phyloP scores from a whole-genome alignment of 179 eudicot genomes.

The Drosera spatulata region DNA sequence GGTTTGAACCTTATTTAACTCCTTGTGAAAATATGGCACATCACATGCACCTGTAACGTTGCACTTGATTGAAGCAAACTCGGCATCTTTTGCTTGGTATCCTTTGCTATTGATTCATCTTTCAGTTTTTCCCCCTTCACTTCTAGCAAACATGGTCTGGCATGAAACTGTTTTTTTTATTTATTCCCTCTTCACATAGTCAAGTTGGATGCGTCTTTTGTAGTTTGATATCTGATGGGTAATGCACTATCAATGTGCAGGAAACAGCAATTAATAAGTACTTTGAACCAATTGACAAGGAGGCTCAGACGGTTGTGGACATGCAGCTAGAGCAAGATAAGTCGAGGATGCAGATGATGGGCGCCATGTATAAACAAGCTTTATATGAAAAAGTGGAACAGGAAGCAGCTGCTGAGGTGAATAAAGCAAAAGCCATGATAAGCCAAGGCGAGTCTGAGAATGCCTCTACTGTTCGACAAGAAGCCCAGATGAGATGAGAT shows the following conservation, averaged over 20 bases:
- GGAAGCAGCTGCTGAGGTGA: slow-evolving; percentile 24
- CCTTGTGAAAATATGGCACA: too few species aligned
- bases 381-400: slow-evolving; percentile 51
- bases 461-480: neutral
- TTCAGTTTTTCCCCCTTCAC: too few species aligned
- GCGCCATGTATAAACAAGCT: slow-evolving; percentile 56
- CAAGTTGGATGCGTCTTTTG: neutral
- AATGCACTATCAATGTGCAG: slow-evolving; percentile 24
- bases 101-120: too few species aligned
- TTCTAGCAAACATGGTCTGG: too few species aligned
- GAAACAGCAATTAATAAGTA: slow-evolving; percentile 67
- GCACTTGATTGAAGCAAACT: too few species aligned
- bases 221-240: neutral
- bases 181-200: too few species aligned
- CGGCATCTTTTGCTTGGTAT: too few species aligned
- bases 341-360: slow-evolving; percentile 48
- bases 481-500: neutral
- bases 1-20: too few species aligned
- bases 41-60: too few species aligned
- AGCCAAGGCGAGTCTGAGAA: neutral
- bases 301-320: slow-evolving; percentile 56
- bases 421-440: slow-evolving; percentile 11
- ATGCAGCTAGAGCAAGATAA: slow-evolving; percentile 75
- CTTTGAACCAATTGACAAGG: slow-evolving; percentile 75
- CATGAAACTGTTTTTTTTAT: too few species aligned